Evolutionary conservation across 768 basidiomycete genomes (phyloP).

Genomic region (Macrolepiota dolichaula): DNA sequence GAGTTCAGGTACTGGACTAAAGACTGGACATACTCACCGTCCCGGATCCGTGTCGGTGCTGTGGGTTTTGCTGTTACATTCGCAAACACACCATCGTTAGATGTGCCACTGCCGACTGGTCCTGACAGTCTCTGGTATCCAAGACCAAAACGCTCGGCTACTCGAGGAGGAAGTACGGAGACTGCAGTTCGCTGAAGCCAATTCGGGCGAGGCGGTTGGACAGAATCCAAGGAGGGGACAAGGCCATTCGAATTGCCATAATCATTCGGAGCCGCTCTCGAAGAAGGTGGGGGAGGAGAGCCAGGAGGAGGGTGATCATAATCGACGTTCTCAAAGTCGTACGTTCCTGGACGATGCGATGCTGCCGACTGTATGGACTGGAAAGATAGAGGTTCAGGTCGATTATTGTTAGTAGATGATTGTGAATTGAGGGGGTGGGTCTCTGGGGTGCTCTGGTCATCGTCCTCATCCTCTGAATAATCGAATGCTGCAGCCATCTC

Average conservation of each 20-base stretch:
- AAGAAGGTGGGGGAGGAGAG: slow-evolving; percentile 67
- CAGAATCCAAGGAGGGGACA: slow-evolving; percentile 46
- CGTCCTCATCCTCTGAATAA: slow-evolving; percentile 71
- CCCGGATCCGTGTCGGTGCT: slow-evolving; percentile 51
- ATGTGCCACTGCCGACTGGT: slow-evolving; percentile 59
- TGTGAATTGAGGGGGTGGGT: slow-evolving; percentile 50
- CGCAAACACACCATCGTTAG: slow-evolving; percentile 91
- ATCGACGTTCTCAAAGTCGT: slow-evolving; percentile 80
- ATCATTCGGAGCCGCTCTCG: slow-evolving; percentile 64
- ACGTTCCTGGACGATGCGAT: slow-evolving; percentile 37
- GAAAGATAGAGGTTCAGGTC: slow-evolving; percentile 25
- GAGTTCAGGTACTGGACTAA: slow-evolving; percentile 12
- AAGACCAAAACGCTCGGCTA: slow-evolving; percentile 44
- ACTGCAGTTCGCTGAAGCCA: slow-evolving; percentile 59
- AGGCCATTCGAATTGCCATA: slow-evolving; percentile 75
- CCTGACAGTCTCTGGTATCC: slow-evolving; percentile 34
- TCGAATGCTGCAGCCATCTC: slow-evolving; percentile 89
- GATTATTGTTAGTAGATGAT: not conserved
- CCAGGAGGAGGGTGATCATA: slow-evolving; percentile 84
- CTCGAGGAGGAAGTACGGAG: slow-evolving; percentile 52
- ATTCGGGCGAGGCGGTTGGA: slow-evolving; percentile 31
- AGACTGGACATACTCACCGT: slow-evolving; percentile 41
- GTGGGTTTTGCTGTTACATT: slow-evolving; percentile 91
- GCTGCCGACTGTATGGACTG: slow-evolving; percentile 16
- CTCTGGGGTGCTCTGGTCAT: slow-evolving; percentile 45